phyloP scores from a whole-genome alignment of 2,329 filamentous ascomycete species.

The Aspergillus sp. region DNA sequence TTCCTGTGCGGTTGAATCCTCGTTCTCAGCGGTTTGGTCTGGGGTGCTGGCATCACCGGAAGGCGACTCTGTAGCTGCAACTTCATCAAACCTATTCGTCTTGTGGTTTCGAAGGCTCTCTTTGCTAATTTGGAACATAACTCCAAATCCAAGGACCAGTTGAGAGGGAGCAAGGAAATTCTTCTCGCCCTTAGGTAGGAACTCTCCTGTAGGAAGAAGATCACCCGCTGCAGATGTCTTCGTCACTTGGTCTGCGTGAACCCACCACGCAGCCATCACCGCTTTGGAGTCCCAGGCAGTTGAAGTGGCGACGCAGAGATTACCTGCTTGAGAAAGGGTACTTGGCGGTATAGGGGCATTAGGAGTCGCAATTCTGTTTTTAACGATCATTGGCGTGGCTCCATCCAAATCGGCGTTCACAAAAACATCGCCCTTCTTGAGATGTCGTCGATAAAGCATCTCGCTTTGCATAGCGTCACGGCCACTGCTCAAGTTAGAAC shows the following conservation, averaged over 20 bases:
- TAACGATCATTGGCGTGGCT: conserved; percentile 80
- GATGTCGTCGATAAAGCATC: conserved; percentile 78
- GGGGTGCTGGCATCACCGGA: neutral
- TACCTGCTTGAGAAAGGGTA: conserved; percentile 85
- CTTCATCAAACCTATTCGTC: conserved; percentile 61
- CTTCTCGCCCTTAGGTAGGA: conserved; percentile 80
- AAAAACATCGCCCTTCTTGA: conserved; percentile 86
- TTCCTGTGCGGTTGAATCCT: neutral
- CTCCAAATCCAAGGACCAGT: conserved; percentile 78
- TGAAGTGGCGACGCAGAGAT: conserved; percentile 77
- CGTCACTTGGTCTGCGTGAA: conserved; percentile 80
- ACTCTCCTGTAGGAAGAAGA: conserved; percentile 71
- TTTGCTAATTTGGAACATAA: conserved; percentile 84
- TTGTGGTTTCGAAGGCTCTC: conserved; percentile 77
- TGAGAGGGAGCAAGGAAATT: conserved; percentile 86
- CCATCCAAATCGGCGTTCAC: conserved; percentile 86
- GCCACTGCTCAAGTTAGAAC: conserved; percentile 43
- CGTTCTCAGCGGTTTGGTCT: neutral
- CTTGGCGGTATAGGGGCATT: conserved; percentile 87
- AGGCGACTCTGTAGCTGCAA: conserved; percentile 13
- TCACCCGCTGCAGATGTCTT: conserved; percentile 75
- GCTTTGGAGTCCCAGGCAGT: conserved; percentile 95
- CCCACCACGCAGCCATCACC: conserved; percentile 95
- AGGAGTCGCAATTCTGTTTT: conserved; percentile 72
- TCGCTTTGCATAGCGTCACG: conserved; percentile 88